These are phyloP conservation scores for Pulveroboletus sp. DNA, from an alignment of 1,284 basidiomycete species.

Conservation along the genomic window DNA sequence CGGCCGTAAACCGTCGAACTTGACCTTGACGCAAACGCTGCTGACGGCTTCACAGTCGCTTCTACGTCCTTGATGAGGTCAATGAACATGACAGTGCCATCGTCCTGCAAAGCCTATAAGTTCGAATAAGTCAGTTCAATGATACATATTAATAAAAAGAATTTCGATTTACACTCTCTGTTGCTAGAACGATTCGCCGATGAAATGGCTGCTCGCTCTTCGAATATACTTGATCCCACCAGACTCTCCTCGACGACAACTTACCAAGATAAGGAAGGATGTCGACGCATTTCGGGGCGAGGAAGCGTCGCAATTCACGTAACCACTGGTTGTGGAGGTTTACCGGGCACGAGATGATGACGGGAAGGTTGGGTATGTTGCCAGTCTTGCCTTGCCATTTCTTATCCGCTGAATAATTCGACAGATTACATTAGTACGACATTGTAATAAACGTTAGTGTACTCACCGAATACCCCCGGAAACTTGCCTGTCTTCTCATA, in stretches of 20 bases:
- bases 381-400: constrained; percentile 9
- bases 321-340: constrained; percentile 5
- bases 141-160: too few species aligned
- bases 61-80: background rate
- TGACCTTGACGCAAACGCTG: background rate
- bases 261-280: background rate
- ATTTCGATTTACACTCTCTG: background rate
- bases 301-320: background rate
- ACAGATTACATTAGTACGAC: too few species aligned
- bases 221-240: background rate
- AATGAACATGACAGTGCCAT: background rate
- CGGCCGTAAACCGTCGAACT: background rate
- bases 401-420: too few species aligned
- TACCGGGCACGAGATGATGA: constrained; percentile 1
- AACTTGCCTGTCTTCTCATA: too few species aligned
- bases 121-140: too few species aligned
- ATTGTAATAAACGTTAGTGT: too few species aligned
- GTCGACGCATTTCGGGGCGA: background rate
- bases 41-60: background rate
- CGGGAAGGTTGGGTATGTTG: background rate
- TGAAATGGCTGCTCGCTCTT: background rate
- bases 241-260: background rate
- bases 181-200: background rate
- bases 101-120: background rate
- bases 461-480: too few species aligned